Conservation (phyloP, 2,329 filamentous ascomycete species). For the Exserohilum rostratum region DNA sequence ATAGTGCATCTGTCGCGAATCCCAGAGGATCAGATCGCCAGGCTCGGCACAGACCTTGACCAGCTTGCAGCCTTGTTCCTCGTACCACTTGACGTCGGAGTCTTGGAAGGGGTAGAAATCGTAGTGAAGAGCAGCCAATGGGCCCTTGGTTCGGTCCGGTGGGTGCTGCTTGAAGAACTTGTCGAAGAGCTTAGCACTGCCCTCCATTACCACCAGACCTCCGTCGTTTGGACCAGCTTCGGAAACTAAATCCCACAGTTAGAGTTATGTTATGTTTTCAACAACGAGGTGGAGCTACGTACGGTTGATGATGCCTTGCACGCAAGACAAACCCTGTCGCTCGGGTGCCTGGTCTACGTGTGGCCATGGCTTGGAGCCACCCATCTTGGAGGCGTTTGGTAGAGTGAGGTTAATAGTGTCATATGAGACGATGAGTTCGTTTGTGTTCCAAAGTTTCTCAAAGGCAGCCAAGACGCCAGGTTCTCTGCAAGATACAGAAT, state of each 20-base stretch:
- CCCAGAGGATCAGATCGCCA: constrained; percentile 56
- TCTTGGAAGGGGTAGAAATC: constrained; percentile 49
- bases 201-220: constrained; percentile 54
- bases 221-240: constrained; percentile 52
- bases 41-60: constrained; percentile 51
- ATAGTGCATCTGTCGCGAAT: constrained; percentile 57
- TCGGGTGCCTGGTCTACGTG: constrained; percentile 54
- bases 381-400: constrained; percentile 48
- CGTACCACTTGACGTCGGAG: constrained; percentile 52
- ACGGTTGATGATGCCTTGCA: constrained; percentile 55
- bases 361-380: constrained; percentile 47
- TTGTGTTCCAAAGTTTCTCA: constrained; percentile 50
- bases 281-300: constrained; percentile 37
- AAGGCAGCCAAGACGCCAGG: constrained; percentile 51
- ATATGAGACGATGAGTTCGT: constrained; percentile 39
- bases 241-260: constrained; percentile 1
- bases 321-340: constrained; percentile 43
- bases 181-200: constrained; percentile 47
- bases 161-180: constrained; percentile 16
- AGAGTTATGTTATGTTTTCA: neutral
- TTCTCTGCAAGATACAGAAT: constrained; percentile 28
- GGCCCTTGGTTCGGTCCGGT: constrained; percentile 21
- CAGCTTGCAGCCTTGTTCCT: constrained; percentile 48
- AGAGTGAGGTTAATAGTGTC: constrained; percentile 52
- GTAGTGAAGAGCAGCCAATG: constrained; percentile 11